phyloP scores from a whole-genome alignment of 176 grass and related monocot genomes.

The Puccinellia tenuiflora region DNA sequence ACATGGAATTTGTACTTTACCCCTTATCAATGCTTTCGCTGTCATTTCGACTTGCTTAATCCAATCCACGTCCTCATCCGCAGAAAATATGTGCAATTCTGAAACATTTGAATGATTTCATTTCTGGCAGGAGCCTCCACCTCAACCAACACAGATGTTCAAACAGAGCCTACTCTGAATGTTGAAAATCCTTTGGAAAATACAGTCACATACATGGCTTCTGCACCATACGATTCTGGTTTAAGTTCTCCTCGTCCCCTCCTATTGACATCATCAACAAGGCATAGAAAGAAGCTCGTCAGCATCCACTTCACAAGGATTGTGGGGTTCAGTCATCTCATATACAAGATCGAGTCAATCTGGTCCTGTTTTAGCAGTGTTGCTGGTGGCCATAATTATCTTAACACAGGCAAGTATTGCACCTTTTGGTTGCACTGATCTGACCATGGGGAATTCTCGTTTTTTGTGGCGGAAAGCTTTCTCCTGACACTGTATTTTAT shows the following conservation, averaged over 20 bases:
- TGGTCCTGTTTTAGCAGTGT: slow-evolving; percentile 45
- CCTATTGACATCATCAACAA: slow-evolving; percentile 30
- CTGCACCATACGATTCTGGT: slow-evolving; percentile 23
- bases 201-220: slow-evolving; percentile 3
- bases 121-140: slow-evolving; percentile 19
- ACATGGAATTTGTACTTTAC: background rate
- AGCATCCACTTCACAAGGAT: slow-evolving; percentile 39
- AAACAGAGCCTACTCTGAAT: slow-evolving; percentile 25
- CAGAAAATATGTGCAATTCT: background rate
- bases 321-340: slow-evolving; percentile 45
- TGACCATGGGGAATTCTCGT: background rate
- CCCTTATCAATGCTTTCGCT: background rate
- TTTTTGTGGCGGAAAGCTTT: background rate
- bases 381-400: slow-evolving; percentile 53
- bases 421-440: background rate
- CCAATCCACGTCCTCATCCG: background rate
- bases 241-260: slow-evolving; percentile 20
- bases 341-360: slow-evolving; percentile 46
- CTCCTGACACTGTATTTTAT: slow-evolving; percentile 7
- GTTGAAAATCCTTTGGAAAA: slow-evolving; percentile 36
- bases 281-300: slow-evolving; percentile 31
- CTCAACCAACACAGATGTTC: background rate
- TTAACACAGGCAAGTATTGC: slow-evolving; percentile 70
- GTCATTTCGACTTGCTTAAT: background rate
- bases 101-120: background rate